Base-by-base conservation (phyloP, 164 flowering plant species). In the Aristolochia contorta region DNA sequence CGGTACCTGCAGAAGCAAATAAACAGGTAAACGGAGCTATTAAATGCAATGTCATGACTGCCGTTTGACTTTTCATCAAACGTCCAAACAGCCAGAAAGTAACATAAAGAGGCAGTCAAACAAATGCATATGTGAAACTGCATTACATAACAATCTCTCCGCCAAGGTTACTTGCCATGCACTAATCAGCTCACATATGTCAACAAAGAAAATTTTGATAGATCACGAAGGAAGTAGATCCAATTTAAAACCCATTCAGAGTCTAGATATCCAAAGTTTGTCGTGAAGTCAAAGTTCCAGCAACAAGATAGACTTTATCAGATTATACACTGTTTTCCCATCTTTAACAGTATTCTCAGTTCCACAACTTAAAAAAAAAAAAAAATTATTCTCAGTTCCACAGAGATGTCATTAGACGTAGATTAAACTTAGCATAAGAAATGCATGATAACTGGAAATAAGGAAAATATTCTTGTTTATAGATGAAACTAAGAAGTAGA, bases 61-160 rank as follows among this genome's bases (percentile, higher is more conserved):
- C 52, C 7, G 16, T 16, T 18, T 16, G 54, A n/a, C 54, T 50
- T 19, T 22, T 18, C 12, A 37, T 6, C 1, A 37, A 37, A n/a
- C n/a, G n/a, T n/a, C 10, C 43, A 37, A 37, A 37, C 1, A 12
- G 21, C n/a, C 21, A 52, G 8, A 20, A 14, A 18, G 52, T 16
- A n/a, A 52, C 18, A 15, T 15, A 25, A 57, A 47, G 12, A 32
- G 48, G 4, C 12, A 10, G 43, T 10, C 43, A 37, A 19, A n/a
- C 21, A n/a, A 21, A 79, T 86, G 75, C 51, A 93, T 85, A 68
- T 97, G 96, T 54, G 99, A 80, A 66, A 91, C 69, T 61, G 91
- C 84, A 62, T 95, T 95, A 75, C 85, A 32, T 32, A 32, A 32
- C 4, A 32, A 32, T 32, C 33, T 32, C 3, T 7, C 90, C 75